Conservation (phyloP, 2,329 filamentous ascomycete species). For the Verticillium alfalfae region DNA sequence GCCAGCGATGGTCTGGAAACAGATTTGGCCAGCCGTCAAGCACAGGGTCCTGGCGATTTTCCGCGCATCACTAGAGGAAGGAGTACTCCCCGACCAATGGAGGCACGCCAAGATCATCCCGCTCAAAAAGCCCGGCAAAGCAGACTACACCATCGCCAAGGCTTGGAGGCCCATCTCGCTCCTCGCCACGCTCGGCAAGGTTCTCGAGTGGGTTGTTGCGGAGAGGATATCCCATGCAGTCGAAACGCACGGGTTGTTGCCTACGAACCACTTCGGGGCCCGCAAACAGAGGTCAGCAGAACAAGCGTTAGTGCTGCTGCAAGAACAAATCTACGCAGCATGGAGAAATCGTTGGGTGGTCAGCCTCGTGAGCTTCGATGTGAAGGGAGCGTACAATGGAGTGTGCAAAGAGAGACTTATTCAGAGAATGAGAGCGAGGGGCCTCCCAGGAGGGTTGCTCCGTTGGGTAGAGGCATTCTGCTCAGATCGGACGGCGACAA, state of each 20-base stretch:
- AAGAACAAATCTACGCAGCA: conserved; percentile 2
- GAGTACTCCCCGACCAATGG: not conserved
- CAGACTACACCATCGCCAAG: conserved; percentile 18
- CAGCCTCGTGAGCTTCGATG: conserved; percentile 29
- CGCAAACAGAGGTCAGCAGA: conserved; percentile 3
- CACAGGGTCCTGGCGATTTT: conserved; percentile 11
- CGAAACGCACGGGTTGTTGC: conserved; percentile 1
- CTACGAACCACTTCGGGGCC: conserved; percentile 4
- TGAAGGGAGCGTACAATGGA: conserved; percentile 35
- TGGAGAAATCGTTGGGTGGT: conserved; percentile 15
- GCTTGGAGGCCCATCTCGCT: conserved; percentile 20
- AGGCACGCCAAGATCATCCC: conserved; percentile 18
- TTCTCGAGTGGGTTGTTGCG: conserved; percentile 1
- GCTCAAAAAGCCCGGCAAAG: conserved; percentile 20
- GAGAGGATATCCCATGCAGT: conserved; percentile 1
- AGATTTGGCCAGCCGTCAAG: conserved; percentile 10
- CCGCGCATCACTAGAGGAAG: conserved; percentile 5
- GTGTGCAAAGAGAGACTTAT: conserved; percentile 25
- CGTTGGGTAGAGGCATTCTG: conserved; percentile 18
- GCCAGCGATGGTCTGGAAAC: conserved; percentile 11
- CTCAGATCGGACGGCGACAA: conserved; percentile 14
- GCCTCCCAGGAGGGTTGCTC: conserved; percentile 12
- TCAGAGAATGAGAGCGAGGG: conserved; percentile 13
- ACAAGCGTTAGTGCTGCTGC: conserved; percentile 1
- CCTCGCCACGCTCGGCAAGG: conserved; percentile 18